Percentiles rank a stretch among this genome's conserved stretches.
phyloP scores from a whole-genome alignment of 768 basidiomycete genomes.

The Tricholoma saponaceum region DNA sequence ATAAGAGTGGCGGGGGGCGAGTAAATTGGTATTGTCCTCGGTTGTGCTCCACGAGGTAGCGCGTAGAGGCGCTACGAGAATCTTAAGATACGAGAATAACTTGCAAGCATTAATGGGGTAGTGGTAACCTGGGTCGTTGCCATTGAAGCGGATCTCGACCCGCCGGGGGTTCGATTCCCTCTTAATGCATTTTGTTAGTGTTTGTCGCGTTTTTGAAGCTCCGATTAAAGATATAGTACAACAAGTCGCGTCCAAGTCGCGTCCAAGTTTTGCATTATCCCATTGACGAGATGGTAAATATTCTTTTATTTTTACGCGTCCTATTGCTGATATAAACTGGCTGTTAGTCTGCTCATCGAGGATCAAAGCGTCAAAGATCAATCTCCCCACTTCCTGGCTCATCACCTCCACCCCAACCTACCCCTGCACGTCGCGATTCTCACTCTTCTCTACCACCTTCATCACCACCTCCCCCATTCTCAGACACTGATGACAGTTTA shows the following conservation, averaged over 20 bases:
- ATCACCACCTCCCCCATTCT: slow-evolving; percentile 78
- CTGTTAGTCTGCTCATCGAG: slow-evolving; percentile 42
- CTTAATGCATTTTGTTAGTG: slow-evolving; percentile 55
- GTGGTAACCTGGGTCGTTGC: slow-evolving; percentile 6
- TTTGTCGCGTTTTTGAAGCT: neutral
- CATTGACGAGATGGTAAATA: slow-evolving; percentile 33
- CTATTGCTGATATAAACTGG: slow-evolving; percentile 6
- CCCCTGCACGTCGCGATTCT: slow-evolving; percentile 45
- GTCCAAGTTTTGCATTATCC: neutral
- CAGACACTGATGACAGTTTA: slow-evolving; percentile 80
- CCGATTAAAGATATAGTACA: neutral
- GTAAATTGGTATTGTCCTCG: too few species aligned
- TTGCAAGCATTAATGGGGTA: slow-evolving; percentile 4
- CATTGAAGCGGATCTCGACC: slow-evolving; percentile 43
- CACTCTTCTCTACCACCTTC: slow-evolving; percentile 82
- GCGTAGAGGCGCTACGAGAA: too few species aligned
- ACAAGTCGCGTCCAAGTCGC: slow-evolving; percentile 10
- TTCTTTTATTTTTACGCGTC: slow-evolving; percentile 4
- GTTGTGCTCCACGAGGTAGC: too few species aligned
- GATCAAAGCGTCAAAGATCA: slow-evolving; percentile 62
- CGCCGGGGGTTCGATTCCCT: slow-evolving; percentile 85
- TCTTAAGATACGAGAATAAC: too few species aligned
- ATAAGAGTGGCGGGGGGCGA: too few species aligned
- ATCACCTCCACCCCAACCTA: slow-evolving; percentile 38
- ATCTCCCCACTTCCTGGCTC: slow-evolving; percentile 50